phyloP scores from a whole-genome alignment of 139 green algal species.

The Raphidocelis subcapitata region DNA sequence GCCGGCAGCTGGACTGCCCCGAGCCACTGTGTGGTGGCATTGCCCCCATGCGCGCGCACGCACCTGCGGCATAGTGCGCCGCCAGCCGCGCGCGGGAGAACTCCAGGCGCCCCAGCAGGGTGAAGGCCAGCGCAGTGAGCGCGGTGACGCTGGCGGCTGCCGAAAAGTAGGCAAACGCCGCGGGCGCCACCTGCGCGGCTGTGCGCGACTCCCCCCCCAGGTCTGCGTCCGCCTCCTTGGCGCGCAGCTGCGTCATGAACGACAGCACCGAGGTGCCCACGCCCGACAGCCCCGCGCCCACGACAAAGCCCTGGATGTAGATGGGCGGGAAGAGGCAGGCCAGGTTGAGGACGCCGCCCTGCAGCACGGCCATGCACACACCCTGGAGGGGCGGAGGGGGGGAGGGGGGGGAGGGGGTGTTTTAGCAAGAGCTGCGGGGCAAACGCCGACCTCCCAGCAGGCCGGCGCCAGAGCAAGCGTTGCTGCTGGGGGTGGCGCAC shows the following conservation, averaged over 20 bases:
- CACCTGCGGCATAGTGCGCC: conserved; percentile 18
- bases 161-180: conserved; percentile 34
- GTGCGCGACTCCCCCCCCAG: background rate
- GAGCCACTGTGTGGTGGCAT: no score
- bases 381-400: background rate
- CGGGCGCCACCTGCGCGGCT: conserved; percentile 22
- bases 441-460: no score
- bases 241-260: conserved; percentile 16
- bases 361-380: conserved; percentile 32
- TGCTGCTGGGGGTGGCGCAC: no score
- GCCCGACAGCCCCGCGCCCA: conserved; percentile 32
- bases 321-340: conserved; percentile 36
- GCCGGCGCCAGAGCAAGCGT: no score
- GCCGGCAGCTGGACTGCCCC: no score
- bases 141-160: conserved; percentile 19
- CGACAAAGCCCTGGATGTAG: conserved; percentile 36
- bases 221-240: background rate
- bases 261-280: conserved; percentile 25
- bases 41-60: background rate
- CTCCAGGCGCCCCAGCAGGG: conserved; percentile 20
- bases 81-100: conserved; percentile 17
- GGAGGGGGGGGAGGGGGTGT: no score
- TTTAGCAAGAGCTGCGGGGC: no score
- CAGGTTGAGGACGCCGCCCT: conserved; percentile 37
- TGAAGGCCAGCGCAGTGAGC: conserved; percentile 2